Percentiles rank a stretch among this genome's conserved stretches.
Evolutionary conservation across 2,329 filamentous ascomycete species (phyloP).

Genomic region (Cercospora sesami): DNA sequence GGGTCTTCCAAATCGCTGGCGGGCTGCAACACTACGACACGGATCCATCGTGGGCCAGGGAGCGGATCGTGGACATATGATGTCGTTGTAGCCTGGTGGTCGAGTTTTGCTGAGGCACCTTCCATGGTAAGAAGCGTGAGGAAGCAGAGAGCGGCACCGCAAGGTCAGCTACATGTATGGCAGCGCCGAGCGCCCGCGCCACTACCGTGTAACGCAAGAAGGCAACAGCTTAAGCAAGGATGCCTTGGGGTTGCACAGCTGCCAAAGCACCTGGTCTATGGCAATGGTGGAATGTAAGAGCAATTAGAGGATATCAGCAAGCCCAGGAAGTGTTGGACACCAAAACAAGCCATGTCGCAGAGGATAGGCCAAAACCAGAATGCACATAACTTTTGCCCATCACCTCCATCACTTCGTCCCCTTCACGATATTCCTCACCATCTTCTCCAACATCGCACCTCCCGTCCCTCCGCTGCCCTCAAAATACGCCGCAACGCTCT

Average conservation of each 20-base stretch:
- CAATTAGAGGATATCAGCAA: not conserved
- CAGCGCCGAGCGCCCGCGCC: too few relatives aligned
- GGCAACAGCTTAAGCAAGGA: not conserved
- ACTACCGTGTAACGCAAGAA: not conserved
- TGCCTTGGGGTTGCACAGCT: too few relatives aligned
- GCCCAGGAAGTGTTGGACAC: not conserved
- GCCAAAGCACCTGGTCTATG: too few relatives aligned
- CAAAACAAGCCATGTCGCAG: not conserved
- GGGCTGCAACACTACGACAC: not conserved
- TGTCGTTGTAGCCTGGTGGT: not conserved
- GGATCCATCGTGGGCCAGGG: not conserved
- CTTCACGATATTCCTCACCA: constrained; percentile 64
- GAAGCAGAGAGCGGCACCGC: too few relatives aligned
- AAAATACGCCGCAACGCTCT: constrained; percentile 82
- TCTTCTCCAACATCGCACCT: constrained; percentile 53
- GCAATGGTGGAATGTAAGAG: too few relatives aligned
- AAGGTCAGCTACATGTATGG: too few relatives aligned
- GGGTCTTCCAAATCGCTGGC: not conserved
- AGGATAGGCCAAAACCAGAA: too few relatives aligned
- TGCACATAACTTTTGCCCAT: too few relatives aligned
- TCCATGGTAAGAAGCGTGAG: not conserved
- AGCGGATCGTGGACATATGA: not conserved
- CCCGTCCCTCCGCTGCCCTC: constrained; percentile 54
- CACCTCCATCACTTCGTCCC: constrained; percentile 12
- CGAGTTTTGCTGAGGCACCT: too few relatives aligned